Base-by-base conservation (phyloP, 148 eudicot genomes). In the Cornus controversa region DNA sequence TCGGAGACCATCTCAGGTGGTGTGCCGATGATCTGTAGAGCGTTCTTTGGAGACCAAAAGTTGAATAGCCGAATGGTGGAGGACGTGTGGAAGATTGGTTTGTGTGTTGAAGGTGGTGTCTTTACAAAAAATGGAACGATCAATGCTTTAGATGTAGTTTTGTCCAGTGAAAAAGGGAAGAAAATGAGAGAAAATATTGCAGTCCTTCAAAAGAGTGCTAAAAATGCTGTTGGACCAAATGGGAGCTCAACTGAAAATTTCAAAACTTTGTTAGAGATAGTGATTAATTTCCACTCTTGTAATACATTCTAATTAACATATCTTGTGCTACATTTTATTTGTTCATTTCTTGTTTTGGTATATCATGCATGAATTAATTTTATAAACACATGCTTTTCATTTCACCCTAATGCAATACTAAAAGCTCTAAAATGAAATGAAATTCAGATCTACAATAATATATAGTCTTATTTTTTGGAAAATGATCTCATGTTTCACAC, bases 11-110 rank as follows among this genome's bases (percentile, higher is more conserved):
- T 89, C 13, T 82, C 80, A 36, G 66, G 60, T 0, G 87, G 88
- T 5, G 87, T 89, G 70, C 94, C 94, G 1, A 64, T 89, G 81
- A 85, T 91, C 10, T 86, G 94, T 78, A 80, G 85, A 79, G 88
- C 92, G 1, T 83, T 89, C 57, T 80, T 89, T 0, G 89, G 84
- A 1, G 94, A 91, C 36, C 92, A 87, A 28, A 69, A 57, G 50
- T 28, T 91, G 75, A 86, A 86, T 15, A 67, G 81, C 20, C 57
- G 84, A 73, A 69, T 87, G 53, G 78, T 91, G 25, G 90, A 85
- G 77, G 25, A 75, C 22, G 81, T 73, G 1, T 78, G 85, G 77
- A 79, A 62, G 16, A 74, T 85, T 10, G 94, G 94, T 11, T 24
- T 75, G 34, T 76, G 82, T 4, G 50, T 89, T 9, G 76, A 81